A percentile compares a stretch with the other conserved stretches of the same genome.
These are phyloP conservation scores for Cyclocybe cylindracea DNA, from an alignment of 768 basidiomycete genomes.

Conservation along the genomic window DNA sequence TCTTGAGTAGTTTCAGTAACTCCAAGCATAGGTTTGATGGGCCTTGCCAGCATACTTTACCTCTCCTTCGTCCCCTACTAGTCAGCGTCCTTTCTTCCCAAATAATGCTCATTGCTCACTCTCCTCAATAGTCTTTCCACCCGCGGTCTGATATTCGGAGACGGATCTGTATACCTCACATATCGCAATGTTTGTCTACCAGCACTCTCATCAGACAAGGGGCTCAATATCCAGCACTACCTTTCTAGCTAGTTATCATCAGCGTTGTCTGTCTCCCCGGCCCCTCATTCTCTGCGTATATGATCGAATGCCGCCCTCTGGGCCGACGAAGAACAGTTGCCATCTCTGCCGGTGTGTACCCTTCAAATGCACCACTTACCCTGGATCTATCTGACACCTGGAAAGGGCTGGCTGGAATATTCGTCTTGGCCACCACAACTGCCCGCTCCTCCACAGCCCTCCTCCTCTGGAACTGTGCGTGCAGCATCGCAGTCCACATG, in stretches of 20 bases:
- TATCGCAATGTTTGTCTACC: slow-evolving; percentile 54
- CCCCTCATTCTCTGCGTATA: slow-evolving; percentile 61
- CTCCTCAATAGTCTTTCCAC: slow-evolving; percentile 43
- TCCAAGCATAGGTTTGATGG: too few relatives aligned
- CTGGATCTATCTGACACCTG: slow-evolving; percentile 45
- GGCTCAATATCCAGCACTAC: background rate
- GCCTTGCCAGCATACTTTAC: too few relatives aligned
- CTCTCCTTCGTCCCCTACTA: slow-evolving; percentile 5
- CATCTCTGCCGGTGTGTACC: slow-evolving; percentile 54
- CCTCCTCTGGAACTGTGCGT: slow-evolving; percentile 74
- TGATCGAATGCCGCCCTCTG: slow-evolving; percentile 57
- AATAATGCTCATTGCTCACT: slow-evolving; percentile 32
- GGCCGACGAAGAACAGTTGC: slow-evolving; percentile 64
- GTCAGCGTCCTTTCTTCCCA: slow-evolving; percentile 24
- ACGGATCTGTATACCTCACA: slow-evolving; percentile 59
- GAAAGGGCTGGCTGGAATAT: slow-evolving; percentile 63
- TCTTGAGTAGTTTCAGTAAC: too few relatives aligned
- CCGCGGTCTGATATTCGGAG: slow-evolving; percentile 61
- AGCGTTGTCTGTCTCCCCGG: slow-evolving; percentile 62
- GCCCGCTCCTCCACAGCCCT: slow-evolving; percentile 59
- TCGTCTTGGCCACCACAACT: slow-evolving; percentile 68
- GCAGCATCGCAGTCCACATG: slow-evolving; percentile 47
- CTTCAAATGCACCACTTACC: slow-evolving; percentile 2
- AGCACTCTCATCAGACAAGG: background rate
- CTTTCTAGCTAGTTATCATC: slow-evolving; percentile 57